A percentile compares a stretch with the other conserved stretches of the same genome.
Conservation (phyloP, 2,329 filamentous ascomycete genomes). For the Ophiocordyceps robertsii region DNA sequence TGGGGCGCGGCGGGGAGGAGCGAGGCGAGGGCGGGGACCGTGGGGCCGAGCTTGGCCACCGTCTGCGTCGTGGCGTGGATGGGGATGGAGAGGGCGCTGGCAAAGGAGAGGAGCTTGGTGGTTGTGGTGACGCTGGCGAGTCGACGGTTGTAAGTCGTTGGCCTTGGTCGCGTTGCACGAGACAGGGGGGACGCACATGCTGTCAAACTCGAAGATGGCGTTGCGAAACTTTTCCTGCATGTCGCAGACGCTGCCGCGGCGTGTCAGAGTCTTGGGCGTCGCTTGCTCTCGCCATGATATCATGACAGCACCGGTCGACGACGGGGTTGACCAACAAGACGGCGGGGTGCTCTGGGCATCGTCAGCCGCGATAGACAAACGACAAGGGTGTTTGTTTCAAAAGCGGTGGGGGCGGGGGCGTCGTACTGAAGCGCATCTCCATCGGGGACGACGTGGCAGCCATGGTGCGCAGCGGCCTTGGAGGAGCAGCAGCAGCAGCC, state of each 20-base stretch:
- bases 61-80: constrained; percentile 82
- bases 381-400: not conserved
- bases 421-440: constrained; percentile 21
- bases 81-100: constrained; percentile 56
- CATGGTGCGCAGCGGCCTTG: constrained; percentile 2
- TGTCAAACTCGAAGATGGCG: constrained; percentile 74
- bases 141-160: not conserved
- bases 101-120: constrained; percentile 54
- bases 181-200: constrained; percentile 41
- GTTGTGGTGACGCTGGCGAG: constrained; percentile 42
- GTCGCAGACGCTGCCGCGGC: constrained; percentile 62
- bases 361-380: not conserved
- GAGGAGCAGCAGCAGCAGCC: not conserved
- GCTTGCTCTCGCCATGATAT: not conserved
- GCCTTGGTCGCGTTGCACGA: not conserved
- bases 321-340: constrained; percentile 29
- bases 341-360: constrained; percentile 25
- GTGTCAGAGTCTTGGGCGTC: not conserved
- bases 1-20: constrained; percentile 41
- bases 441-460: constrained; percentile 1
- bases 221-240: constrained; percentile 85
- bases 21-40: constrained; percentile 55
- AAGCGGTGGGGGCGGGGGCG: not conserved
- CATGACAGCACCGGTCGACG: too few species aligned
- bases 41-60: constrained; percentile 62